Percentiles rank a stretch among this genome's conserved stretches.
Conservation (phyloP, 305 asterid genomes). For the Solanum hybrid region DNA sequence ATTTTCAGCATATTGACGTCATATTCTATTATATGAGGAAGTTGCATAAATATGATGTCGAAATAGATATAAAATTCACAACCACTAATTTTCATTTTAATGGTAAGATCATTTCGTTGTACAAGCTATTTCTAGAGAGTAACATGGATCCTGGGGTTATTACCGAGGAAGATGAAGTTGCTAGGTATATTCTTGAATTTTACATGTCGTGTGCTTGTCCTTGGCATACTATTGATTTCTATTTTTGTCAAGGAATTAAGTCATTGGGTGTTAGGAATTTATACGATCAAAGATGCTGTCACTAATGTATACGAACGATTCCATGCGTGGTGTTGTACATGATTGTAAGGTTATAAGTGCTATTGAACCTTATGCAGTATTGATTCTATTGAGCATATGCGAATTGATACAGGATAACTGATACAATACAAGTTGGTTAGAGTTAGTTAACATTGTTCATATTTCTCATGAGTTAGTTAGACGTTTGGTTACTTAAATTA, state of each 20-base stretch:
- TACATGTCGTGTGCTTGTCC: neutral
- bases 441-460: no score
- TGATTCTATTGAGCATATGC: neutral
- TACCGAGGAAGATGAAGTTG: neutral
- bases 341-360: neutral
- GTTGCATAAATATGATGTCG: neutral
- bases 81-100: neutral
- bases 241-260: neutral
- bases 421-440: no score
- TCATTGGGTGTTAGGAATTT: neutral
- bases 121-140: no score
- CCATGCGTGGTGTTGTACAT: neutral
- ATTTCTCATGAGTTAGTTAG: no score
- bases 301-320: neutral
- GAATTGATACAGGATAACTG: no score
- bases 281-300: neutral
- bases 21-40: neutral
- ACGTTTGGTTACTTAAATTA: no score
- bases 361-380: neutral
- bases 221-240: neutral
- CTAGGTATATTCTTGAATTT: neutral
- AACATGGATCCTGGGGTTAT: neutral
- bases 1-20: neutral
- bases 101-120: neutral
- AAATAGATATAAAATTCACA: neutral